Conservation (phyloP, 371 early-diverging fungal species). For the Lichtheimia ornata region DNA sequence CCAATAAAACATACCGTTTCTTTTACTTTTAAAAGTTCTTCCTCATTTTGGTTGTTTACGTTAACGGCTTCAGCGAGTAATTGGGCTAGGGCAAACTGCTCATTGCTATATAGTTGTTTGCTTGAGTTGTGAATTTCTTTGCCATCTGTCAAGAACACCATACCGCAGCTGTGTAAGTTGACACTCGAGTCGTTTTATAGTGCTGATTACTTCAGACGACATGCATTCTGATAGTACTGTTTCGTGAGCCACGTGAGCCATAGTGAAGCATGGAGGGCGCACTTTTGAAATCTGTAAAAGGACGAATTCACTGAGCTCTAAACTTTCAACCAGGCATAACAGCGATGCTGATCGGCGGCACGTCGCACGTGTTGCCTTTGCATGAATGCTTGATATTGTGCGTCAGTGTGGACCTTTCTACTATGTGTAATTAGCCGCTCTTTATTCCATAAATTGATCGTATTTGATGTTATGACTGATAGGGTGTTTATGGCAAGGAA, state of each 20-base stretch:
- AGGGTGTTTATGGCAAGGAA: too few species aligned
- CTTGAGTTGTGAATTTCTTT: not conserved
- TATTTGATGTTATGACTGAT: too few species aligned
- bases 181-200: constrained; percentile 6
- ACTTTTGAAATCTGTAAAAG: too few species aligned
- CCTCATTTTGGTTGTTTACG: not conserved
- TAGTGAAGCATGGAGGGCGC: not conserved
- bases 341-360: too few species aligned
- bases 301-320: too few species aligned
- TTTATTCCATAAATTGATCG: too few species aligned
- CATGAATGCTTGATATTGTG: too few species aligned
- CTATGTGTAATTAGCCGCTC: too few species aligned
- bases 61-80: constrained; percentile 1
- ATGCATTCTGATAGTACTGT: constrained; percentile 3
- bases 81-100: constrained; percentile 3
- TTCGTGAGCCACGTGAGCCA: not conserved
- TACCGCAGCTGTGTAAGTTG: constrained; percentile 13
- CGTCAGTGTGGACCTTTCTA: too few species aligned
- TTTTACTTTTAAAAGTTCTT: constrained; percentile 3
- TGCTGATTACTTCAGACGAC: constrained; percentile 8
- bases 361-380: too few species aligned
- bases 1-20: constrained; percentile 7
- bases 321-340: too few species aligned
- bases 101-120: constrained; percentile 1
- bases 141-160: not conserved